Conservation (phyloP, 345 rosid species). For the Hirschfeldia incana region DNA sequence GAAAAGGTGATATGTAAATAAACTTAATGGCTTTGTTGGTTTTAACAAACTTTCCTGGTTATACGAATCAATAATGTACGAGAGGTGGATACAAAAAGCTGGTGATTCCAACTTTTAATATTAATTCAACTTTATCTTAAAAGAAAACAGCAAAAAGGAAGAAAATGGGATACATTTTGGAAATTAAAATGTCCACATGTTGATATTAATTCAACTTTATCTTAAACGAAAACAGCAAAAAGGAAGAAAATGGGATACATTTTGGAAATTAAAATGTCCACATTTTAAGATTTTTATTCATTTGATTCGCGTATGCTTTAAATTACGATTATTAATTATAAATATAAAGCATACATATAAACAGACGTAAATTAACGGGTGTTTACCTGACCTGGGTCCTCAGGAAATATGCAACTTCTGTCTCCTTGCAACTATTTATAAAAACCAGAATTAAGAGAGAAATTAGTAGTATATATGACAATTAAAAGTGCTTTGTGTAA, state of each 20-base stretch:
- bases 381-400: conserved; percentile 86
- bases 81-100: conserved; percentile 41
- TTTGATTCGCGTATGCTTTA: conserved; percentile 44
- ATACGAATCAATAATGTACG: conserved; percentile 11
- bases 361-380: conserved; percentile 11
- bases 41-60: conserved; percentile 29
- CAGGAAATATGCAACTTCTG: conserved; percentile 78
- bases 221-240: conserved; percentile 30
- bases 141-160: conserved; percentile 18
- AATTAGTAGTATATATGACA: neutral
- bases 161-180: neutral
- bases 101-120: conserved; percentile 40
- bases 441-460: neutral
- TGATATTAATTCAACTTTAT: conserved; percentile 37
- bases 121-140: conserved; percentile 34
- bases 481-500: neutral
- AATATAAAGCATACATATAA: conserved; percentile 8
- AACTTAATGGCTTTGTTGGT: conserved; percentile 22
- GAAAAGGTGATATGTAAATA: neutral
- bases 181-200: neutral
- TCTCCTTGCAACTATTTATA: conserved; percentile 66
- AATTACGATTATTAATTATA: conserved; percentile 10
- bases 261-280: conserved; percentile 36
- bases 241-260: neutral
- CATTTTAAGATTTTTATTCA: conserved; percentile 31